phyloP scores from a whole-genome alignment of 768 basidiomycete genomes.

The Daedaleopsis sinensis region DNA sequence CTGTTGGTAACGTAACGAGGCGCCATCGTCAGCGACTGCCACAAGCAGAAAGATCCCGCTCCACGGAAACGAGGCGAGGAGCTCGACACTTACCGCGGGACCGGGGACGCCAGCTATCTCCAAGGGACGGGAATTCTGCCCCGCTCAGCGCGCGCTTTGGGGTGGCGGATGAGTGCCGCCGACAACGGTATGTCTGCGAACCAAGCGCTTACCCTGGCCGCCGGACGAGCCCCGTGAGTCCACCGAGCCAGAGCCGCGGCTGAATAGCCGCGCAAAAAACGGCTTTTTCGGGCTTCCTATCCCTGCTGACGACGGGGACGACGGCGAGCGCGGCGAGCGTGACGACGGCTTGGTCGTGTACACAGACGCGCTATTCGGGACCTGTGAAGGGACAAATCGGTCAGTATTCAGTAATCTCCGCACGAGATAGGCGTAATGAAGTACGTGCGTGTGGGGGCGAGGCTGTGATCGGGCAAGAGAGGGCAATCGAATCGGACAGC shows the following conservation, averaged over 20 bases:
- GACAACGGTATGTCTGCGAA: conserved; percentile 21
- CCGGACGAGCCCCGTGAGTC: conserved; percentile 22
- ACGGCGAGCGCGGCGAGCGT: conserved; percentile 49
- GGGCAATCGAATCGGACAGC: conserved; percentile 8
- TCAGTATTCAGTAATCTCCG: conserved; percentile 15
- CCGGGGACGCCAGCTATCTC: conserved; percentile 2
- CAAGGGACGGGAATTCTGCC: conserved; percentile 11
- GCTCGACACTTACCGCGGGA: too few relatives aligned
- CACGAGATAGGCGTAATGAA: conserved; percentile 10
- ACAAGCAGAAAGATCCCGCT: too few relatives aligned
- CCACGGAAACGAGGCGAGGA: too few relatives aligned
- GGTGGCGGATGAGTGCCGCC: conserved; percentile 22
- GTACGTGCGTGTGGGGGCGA: conserved; percentile 6
- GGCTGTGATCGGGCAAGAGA: conserved; percentile 5
- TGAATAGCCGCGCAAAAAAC: conserved; percentile 64
- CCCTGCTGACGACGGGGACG: conserved; percentile 42
- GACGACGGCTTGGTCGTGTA: conserved; percentile 61
- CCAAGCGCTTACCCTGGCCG: conserved; percentile 26
- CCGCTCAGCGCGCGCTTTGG: conserved; percentile 15
- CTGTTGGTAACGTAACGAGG: too few relatives aligned
- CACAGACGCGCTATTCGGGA: conserved; percentile 51
- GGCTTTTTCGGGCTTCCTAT: conserved; percentile 47
- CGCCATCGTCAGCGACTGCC: too few relatives aligned
- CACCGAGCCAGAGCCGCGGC: conserved; percentile 27
- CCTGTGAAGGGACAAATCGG: conserved; percentile 30